Conservation (phyloP, 1,139 yeast genomes). For the Saccharomyces hybrid region DNA sequence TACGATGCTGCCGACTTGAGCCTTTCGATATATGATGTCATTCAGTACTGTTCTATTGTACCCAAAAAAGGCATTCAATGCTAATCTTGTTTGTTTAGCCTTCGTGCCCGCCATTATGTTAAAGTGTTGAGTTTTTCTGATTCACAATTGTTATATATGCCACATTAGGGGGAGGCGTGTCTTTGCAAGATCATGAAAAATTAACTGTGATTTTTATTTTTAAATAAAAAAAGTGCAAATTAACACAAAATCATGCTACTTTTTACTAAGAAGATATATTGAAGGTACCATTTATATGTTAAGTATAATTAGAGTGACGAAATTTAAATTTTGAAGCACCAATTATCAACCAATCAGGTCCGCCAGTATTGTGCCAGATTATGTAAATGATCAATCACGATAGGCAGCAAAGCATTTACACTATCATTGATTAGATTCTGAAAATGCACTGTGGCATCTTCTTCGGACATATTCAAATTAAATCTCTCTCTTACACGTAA, state of each 20-base stretch:
- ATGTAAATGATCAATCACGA: constrained; percentile 89
- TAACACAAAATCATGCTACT: neutral
- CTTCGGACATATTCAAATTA: constrained; percentile 87
- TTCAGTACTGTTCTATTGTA: neutral
- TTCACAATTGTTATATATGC: neutral
- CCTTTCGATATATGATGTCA: neutral
- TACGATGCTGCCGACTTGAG: neutral
- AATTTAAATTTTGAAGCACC: neutral
- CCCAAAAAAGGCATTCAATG: neutral
- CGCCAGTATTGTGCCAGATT: constrained; percentile 97
- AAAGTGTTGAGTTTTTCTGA: neutral
- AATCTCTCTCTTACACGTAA: constrained; percentile 91
- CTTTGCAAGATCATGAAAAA: constrained; percentile 1
- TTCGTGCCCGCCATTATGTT: neutral
- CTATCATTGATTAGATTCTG: constrained; percentile 89
- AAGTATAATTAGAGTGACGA: neutral
- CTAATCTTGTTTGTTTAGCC: neutral
- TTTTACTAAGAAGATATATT: neutral
- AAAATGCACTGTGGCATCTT: constrained; percentile 89
- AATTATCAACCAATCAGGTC: constrained; percentile 38
- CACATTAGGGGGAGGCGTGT: neutral
- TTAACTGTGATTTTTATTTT: neutral
- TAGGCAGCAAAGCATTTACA: constrained; percentile 87
- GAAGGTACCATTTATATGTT: neutral
- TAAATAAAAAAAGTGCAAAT: neutral